Conservation (phyloP, 2,329 filamentous ascomycete species). For the Cordyceps militaris region DNA sequence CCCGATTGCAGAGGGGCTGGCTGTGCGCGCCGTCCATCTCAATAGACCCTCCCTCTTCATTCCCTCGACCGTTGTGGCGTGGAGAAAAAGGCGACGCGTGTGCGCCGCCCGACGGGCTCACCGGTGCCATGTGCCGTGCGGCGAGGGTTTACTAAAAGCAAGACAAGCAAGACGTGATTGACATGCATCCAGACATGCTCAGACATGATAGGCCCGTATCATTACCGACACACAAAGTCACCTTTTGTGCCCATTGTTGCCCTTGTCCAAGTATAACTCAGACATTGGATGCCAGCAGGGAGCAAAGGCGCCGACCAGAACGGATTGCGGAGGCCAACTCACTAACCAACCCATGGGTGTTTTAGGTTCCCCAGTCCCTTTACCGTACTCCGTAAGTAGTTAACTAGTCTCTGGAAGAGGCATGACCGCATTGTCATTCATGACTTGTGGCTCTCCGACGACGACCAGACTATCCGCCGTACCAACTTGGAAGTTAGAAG, state of each 20-base stretch:
- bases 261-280: slow-evolving; percentile 4
- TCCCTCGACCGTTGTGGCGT: slow-evolving; percentile 7
- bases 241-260: background rate
- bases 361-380: slow-evolving; percentile 11
- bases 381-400: no score
- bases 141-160: background rate
- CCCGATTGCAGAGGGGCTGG: background rate
- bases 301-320: slow-evolving; percentile 4
- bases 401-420: background rate
- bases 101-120: background rate
- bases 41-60: background rate
- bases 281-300: slow-evolving; percentile 5
- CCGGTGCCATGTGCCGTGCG: background rate
- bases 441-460: slow-evolving; percentile 10
- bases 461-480: background rate
- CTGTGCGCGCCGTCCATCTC: background rate
- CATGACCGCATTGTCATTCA: slow-evolving; percentile 10
- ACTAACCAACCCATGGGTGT: slow-evolving; percentile 1
- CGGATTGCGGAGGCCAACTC: background rate
- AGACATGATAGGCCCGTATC: background rate
- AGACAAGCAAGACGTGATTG: background rate
- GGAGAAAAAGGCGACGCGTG: background rate
- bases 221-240: background rate
- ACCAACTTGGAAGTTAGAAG: background rate
- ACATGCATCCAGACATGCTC: background rate